Base-by-base conservation (phyloP, 129 eudicot species). In the Ambrosia trifida region DNA sequence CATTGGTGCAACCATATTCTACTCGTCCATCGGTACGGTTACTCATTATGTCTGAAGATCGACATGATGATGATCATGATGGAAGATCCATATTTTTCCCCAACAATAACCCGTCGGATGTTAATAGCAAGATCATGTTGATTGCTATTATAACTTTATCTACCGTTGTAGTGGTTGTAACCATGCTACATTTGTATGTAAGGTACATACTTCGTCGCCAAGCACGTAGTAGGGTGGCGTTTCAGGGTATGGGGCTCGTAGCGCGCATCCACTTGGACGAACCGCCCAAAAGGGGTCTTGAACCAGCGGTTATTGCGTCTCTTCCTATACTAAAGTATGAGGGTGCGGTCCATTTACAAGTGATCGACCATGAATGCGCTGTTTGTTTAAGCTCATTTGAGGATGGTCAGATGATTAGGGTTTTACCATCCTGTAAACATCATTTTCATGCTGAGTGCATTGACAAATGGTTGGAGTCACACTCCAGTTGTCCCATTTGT, bases 401-500 rank as follows among this genome's bases (percentile, higher is more conserved):
- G 20, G 82, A 79, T 13, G 88, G 86, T 30, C 86, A 87, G 47
- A 46, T 70, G 70, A 80, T 70, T 31, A 69, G 89, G 52, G 74
- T 57, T 14, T 70, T 87, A 61, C 93, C 89, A 0, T 81, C 79
- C 38, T 87, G 93, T 38, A 79, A 79, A 19, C 93, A 87, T 53
- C 78, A 33, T 32, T 87, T 87, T 24, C 93, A 87, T 53, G 85
- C 79, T 0, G 83, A 82, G 24, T 87, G 93, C 50, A 73, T 87
- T 40, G 93, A 87, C 52, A 79, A 68, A 31, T 87, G 93, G 93
- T 66, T 87, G 13, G 59, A 74, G 14, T 68, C 86, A 4, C 76
- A 72, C 6, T 79, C 93, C 2, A 87, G 86, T 1, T 87, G 93
- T 51, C 93, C 93, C 3, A 58, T 79, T 40, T 87, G 93, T 77